These are phyloP conservation scores for Agrocybe chaxingu DNA, from an alignment of 768 basidiomycete genomes.

Conservation along the genomic window DNA sequence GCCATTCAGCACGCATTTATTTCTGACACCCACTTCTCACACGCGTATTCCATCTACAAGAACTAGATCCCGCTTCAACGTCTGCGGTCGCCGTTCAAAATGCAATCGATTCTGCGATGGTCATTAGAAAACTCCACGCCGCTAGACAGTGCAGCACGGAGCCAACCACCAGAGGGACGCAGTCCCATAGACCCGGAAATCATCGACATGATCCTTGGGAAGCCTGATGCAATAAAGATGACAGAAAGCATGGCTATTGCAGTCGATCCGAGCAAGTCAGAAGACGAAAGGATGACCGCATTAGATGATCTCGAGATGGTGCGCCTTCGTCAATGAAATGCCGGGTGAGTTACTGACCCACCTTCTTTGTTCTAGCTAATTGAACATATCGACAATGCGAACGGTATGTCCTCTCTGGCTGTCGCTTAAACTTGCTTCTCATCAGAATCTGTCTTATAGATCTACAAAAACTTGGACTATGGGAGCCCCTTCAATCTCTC, in stretches of 20 bases:
- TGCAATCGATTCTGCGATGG: conserved; percentile 84
- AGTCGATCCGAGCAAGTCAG: conserved; percentile 35
- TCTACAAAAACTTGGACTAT: no score
- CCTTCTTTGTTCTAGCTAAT: conserved; percentile 52
- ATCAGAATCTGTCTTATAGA: conserved; percentile 42
- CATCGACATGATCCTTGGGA: conserved; percentile 83
- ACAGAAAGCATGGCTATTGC: conserved; percentile 75
- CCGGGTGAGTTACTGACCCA: no score
- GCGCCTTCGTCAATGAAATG: no score
- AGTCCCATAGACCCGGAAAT: conserved; percentile 67
- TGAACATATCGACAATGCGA: conserved; percentile 80
- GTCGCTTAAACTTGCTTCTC: neutral
- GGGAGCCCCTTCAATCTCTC: no score
- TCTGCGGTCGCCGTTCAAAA: conserved; percentile 19
- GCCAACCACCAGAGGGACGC: no score
- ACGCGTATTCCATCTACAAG: no score
- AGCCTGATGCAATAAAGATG: conserved; percentile 80
- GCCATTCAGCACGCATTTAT: no score
- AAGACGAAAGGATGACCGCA: no score
- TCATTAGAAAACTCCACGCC: conserved; percentile 68
- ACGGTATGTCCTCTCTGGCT: no score
- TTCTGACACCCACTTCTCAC: no score
- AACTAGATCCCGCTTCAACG: no score
- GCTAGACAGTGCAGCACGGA: conserved; percentile 15
- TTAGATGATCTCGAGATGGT: conserved; percentile 94